phyloP scores from a whole-genome alignment of 176 grass and related monocot genomes.

The Oryza punctata region DNA sequence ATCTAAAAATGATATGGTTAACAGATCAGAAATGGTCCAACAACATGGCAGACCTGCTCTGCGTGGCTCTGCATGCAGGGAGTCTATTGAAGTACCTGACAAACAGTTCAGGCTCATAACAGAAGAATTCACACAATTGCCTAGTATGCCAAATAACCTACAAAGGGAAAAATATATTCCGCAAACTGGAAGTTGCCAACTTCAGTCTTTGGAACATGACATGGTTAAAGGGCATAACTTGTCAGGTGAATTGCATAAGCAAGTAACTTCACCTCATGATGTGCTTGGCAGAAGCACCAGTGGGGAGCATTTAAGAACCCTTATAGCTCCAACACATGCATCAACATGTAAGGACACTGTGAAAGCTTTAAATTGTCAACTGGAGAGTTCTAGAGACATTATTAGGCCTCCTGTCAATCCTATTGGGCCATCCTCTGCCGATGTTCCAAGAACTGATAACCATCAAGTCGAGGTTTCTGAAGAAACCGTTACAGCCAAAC shows the following conservation, averaged over 20 bases:
- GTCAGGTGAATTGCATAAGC: conserved; percentile 26
- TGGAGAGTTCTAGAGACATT: conserved; percentile 24
- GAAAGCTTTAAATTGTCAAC: neutral
- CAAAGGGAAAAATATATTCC: conserved; percentile 18
- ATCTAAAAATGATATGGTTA: conserved; percentile 25
- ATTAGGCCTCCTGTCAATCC: conserved; percentile 5
- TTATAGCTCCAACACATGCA: conserved; percentile 10
- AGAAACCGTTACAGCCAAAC: conserved; percentile 37
- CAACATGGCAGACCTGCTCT: conserved; percentile 27
- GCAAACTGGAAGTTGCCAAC: conserved; percentile 20
- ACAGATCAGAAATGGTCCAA: conserved; percentile 26
- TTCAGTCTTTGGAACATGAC: conserved; percentile 27
- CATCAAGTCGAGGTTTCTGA: conserved; percentile 36
- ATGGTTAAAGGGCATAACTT: conserved; percentile 7
- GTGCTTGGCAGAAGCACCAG: conserved; percentile 9
- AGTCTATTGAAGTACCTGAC: conserved; percentile 35
- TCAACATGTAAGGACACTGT: conserved; percentile 4
- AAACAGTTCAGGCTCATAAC: conserved; percentile 29
- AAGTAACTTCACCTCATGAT: neutral
- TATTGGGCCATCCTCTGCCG: conserved; percentile 28
- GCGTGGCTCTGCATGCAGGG: conserved; percentile 10
- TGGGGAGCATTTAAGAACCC: neutral
- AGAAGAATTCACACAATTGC: conserved; percentile 18
- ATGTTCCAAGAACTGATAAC: conserved; percentile 38
- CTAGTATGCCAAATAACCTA: conserved; percentile 13